Evolutionary conservation across 345 rosid species (phyloP).

Genomic region (Turritis glabra): DNA sequence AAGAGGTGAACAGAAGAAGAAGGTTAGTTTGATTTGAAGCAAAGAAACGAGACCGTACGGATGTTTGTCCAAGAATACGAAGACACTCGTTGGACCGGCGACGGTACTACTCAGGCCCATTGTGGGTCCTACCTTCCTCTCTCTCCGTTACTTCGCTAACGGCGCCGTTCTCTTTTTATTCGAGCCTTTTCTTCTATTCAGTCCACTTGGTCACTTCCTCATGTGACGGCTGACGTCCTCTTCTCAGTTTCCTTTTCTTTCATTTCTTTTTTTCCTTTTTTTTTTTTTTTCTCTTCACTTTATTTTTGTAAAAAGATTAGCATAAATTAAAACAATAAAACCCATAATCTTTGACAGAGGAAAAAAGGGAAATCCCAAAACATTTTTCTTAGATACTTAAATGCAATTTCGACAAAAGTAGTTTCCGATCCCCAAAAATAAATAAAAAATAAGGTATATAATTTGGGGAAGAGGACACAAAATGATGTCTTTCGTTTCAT

Average conservation of each 20-base stretch:
- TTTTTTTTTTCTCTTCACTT: no score
- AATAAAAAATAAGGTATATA: no score
- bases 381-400: neutral
- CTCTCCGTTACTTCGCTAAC: slow-evolving; percentile 21
- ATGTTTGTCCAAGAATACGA: slow-evolving; percentile 31
- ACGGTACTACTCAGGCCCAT: neutral
- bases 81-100: slow-evolving; percentile 35
- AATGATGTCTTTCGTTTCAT: neutral
- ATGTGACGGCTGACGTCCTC: slow-evolving; percentile 33
- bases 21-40: neutral
- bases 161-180: slow-evolving; percentile 28
- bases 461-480: neutral
- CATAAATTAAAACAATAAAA: no score
- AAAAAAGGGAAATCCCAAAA: neutral
- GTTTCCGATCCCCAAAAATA: neutral
- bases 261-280: neutral
- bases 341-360: neutral
- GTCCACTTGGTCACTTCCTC: slow-evolving; percentile 32
- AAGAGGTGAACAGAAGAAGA: neutral
- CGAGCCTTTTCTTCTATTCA: neutral
- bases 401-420: neutral
- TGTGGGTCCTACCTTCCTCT: slow-evolving; percentile 19
- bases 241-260: no score
- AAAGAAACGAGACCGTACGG: slow-evolving; percentile 29
- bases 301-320: no score